Evolutionary conservation across 2,329 filamentous ascomycete genomes (phyloP).

Genomic region (Raffaelea albimanens): DNA sequence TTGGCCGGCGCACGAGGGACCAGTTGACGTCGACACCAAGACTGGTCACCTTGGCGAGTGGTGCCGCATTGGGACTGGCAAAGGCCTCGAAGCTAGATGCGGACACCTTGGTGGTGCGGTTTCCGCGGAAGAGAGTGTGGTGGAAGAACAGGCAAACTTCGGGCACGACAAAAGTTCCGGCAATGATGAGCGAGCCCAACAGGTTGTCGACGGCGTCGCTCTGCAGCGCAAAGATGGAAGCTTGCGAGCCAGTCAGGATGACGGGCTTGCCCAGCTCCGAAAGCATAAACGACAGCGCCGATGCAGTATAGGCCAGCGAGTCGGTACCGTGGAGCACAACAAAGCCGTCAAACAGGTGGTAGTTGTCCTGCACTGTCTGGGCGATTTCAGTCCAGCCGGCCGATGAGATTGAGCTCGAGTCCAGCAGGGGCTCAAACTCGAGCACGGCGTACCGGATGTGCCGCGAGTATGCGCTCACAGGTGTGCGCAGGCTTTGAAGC

Average conservation of each 20-base stretch:
- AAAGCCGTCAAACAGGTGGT: constrained; percentile 81
- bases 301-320: constrained; percentile 80
- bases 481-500: constrained; percentile 67
- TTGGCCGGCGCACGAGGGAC: constrained; percentile 67
- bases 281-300: constrained; percentile 88
- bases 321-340: constrained; percentile 88
- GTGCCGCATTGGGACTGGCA: constrained; percentile 74
- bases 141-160: constrained; percentile 94
- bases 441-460: constrained; percentile 76
- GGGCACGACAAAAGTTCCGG: constrained; percentile 84
- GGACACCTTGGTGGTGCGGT: constrained; percentile 79
- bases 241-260: constrained; percentile 73
- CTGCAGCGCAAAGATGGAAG: constrained; percentile 83
- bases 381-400: constrained; percentile 82
- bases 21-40: constrained; percentile 74
- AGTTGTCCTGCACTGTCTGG: constrained; percentile 69
- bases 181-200: constrained; percentile 77
- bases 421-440: constrained; percentile 76
- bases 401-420: constrained; percentile 84
- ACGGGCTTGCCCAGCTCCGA: constrained; percentile 85
- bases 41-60: constrained; percentile 72
- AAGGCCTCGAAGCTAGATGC: constrained; percentile 83
- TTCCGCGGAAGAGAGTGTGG: constrained; percentile 80
- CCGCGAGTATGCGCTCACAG: constrained; percentile 67
- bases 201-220: constrained; percentile 89